Base-by-base conservation (phyloP, 306 rosid genomes). In the Canavalia gladiata region DNA sequence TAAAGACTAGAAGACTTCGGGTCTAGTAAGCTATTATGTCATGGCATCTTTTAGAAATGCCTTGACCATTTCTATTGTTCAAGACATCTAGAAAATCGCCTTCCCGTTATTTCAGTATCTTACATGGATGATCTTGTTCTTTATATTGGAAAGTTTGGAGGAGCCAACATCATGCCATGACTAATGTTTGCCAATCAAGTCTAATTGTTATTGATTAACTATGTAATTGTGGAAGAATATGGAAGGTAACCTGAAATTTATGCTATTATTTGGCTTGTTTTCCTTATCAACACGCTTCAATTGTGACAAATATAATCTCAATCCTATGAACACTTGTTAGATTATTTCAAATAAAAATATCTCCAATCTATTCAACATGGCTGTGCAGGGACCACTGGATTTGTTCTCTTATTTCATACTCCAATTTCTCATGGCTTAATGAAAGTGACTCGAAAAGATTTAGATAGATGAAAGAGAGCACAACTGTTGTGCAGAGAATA, bases 1-100 rank as follows among this genome's bases (percentile, higher is more conserved):
- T 45, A 4, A 42, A 42, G 34, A 67, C 52, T 42, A 9, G 13
- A 30, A 56, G 81, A 66, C 35, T 58, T 47, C 35, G 77, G 55
- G 50, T 76, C 74, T 60, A 28, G 51, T 76, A 7, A 69, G 72
- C 25, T 59, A 50, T 77, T 65, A 68, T 58, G 50, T 25, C 73
- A 58, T 39, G 51, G 3, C 66, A 68, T 68, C 56, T 47, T 47
- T 12, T 39, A 82, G 73, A 57, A 9, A 60, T 37, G 18, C 12
- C 65, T 82, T 68, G 76, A 75, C 71, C 46, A 33, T 18, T 64
- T 74, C 51, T 13, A 6, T 45, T 72, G 64, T 67, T 30, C 41
- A 67, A 67, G 25, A 46, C 55, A 56, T 82, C 72, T 57, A 58
- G 63, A 79, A 79, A 35, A 35, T 34, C 4, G 29, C 9, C 41